Evolutionary conservation across 768 basidiomycete genomes (phyloP), one percentile per base, ranked within the genome.

Genomic region (Cyclocybe cylindracea): DNA sequence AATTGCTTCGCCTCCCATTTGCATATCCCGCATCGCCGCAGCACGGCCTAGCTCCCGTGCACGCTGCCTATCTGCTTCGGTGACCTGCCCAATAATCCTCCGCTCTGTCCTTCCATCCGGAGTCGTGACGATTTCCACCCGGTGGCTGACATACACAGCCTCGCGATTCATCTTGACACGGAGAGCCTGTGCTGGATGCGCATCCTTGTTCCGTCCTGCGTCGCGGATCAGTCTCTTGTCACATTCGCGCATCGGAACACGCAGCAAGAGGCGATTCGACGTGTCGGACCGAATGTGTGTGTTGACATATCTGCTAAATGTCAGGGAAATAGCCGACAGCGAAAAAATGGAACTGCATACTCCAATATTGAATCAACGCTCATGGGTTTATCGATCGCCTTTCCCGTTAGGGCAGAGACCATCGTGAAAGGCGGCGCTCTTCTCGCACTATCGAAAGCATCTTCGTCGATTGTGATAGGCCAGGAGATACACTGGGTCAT

Each of bases 171-270:
- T 47, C 43, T 61, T 61, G 11, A 59, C 33, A 9, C 50, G 53
- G 5, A 61, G 45, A 29, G 56, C 49, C 13, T 46, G 47, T 8
- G 51, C 32, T 10, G 58, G 47, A 37, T 57, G 46, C 2, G 34
- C 42, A 11, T 50, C 32, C 0, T 55, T 50, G 7, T 57, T 49
- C 3, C 54, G 46, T 4, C 53, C 55, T 2, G 56, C 55, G 29
- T 61, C 46, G 11, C 54, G 50, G 18, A 61, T 59, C 16, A 61
- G 54, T 38, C 59, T 48, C 31, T 59, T 61, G 47, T 61, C 58
- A 8, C 40, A 43, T 32, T 49, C 44, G 3, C 57, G 52, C 61
- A 61, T 59, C 5, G 47, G 48, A 0, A 46, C 47, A 5, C 61
- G 52, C 2, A 61, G 43, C 2, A 50, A 44, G 6, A 61, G 51